Base-by-base conservation (phyloP, 495 filamentous ascomycete genomes). In the Glarea lozoyensis region DNA sequence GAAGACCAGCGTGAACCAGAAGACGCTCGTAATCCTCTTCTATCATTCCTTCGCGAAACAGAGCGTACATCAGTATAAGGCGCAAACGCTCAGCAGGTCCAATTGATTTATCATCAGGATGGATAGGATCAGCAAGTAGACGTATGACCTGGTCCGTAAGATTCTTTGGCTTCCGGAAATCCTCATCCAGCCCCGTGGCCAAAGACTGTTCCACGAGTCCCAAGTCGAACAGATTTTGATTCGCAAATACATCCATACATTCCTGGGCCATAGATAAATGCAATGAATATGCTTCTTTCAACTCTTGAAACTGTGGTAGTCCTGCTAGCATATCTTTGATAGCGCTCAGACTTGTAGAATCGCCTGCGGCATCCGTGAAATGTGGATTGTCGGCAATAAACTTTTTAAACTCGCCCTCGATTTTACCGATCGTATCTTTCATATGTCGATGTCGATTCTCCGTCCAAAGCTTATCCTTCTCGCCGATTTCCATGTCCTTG, bases 231-330 rank as follows among this genome's bases (percentile, higher is more conserved):
- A 98, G 71, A 53, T 94, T 95, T 50, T 79, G 75, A 15, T 76
- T 64, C 54, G 94, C 78, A 53, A 97, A 98, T 32, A 81, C 72
- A 45, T 84, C 85, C 92, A 97, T 96, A 49, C 87, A 90, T 54
- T 94, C 89, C 56, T 94, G 84, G n/a, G 92, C 93, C 92, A 98
- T 98, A 48, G 76, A 90, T 12, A 98, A 68, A 60, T 98, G 92
- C 22, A 98, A 69, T 0, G 92, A 89, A 57, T 97, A 98, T 24
- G 87, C 83, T 58, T 94, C 84, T 63, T 97, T 95, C 65, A 89
- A 84, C 57, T 86, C 82, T 44, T 93, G 87, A 56, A 93, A 98
- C 54, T 98, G 86, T 18, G 88, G 88, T 45, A 98, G 67, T 29
- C 88, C 90, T 10, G 84, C 92, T 61, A 98, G 64, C 92, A 98